Percentiles rank a stretch among this genome's conserved stretches.
These are phyloP conservation scores for Ophiostoma perfectum DNA, from an alignment of 2,329 filamentous ascomycete genomes.

Conservation along the genomic window DNA sequence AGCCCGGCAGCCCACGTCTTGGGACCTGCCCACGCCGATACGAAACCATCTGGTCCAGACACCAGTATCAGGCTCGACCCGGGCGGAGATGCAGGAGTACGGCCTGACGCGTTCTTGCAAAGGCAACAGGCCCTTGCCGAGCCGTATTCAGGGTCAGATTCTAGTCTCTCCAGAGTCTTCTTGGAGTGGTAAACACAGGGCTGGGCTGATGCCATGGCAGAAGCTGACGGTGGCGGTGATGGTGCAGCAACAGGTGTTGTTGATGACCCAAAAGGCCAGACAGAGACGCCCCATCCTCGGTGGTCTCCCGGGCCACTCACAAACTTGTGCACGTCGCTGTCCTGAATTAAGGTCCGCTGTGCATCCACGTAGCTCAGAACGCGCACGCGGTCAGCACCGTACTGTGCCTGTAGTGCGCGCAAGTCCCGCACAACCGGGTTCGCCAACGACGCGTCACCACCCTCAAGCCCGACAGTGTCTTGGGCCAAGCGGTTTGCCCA, in stretches of 20 bases:
- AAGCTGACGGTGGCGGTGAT: neutral
- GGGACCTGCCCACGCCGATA: conserved; percentile 70
- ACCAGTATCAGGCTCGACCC: conserved; percentile 63
- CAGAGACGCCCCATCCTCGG: neutral
- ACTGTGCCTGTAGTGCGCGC: conserved; percentile 55
- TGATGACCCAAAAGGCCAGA: neutral
- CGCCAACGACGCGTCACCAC: conserved; percentile 30
- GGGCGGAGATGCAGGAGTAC: conserved; percentile 32
- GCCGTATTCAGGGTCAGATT: conserved; percentile 7
- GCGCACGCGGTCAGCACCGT: conserved; percentile 50
- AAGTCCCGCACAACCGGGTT: conserved; percentile 56
- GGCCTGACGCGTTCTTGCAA: conserved; percentile 19
- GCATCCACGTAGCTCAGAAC: conserved; percentile 80
- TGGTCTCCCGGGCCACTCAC: neutral
- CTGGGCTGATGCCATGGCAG: neutral
- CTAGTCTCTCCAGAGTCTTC: neutral
- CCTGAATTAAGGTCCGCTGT: conserved; percentile 62
- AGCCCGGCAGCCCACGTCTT: conserved; percentile 69
- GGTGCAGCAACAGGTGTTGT: neutral
- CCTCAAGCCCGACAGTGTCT: conserved; percentile 52
- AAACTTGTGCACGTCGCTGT: conserved; percentile 39
- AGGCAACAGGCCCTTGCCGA: conserved; percentile 26
- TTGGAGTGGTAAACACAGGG: conserved; percentile 22
- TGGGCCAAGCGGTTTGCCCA: conserved; percentile 71
- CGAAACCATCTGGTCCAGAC: conserved; percentile 86